Conservation (phyloP, 345 rosid genomes). For the Mercurialis annua region DNA sequence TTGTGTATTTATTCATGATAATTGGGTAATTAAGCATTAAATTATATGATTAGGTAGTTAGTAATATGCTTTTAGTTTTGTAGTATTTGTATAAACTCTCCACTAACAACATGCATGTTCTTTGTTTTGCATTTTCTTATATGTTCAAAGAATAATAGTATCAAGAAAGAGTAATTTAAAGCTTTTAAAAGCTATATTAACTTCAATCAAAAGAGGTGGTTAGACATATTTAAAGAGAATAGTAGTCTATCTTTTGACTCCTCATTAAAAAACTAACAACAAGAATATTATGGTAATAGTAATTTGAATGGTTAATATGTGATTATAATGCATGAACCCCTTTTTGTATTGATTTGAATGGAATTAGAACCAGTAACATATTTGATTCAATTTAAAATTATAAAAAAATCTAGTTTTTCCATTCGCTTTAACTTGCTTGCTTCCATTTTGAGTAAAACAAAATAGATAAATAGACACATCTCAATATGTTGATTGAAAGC, state of each 20-base stretch:
- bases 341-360: too few relatives aligned
- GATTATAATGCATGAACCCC: too few relatives aligned
- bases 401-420: too few relatives aligned
- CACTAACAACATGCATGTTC: background rate
- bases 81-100: background rate
- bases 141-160: conserved; percentile 13
- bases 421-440: too few relatives aligned
- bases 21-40: conserved; percentile 9
- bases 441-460: too few relatives aligned
- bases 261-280: background rate
- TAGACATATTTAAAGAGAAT: background rate
- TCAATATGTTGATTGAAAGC: too few relatives aligned
- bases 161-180: background rate
- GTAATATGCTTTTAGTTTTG: background rate
- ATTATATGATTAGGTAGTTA: background rate
- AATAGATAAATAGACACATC: too few relatives aligned
- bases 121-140: conserved; percentile 13
- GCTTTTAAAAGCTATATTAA: background rate
- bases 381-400: too few relatives aligned
- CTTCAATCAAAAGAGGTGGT: background rate
- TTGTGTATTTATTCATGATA: conserved; percentile 2
- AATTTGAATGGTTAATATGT: too few relatives aligned
- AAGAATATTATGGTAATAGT: too few relatives aligned
- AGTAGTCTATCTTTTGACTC: background rate
- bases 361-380: too few relatives aligned